phyloP scores from a whole-genome alignment of 2,329 filamentous ascomycete species.

The Cladosporium phlei region DNA sequence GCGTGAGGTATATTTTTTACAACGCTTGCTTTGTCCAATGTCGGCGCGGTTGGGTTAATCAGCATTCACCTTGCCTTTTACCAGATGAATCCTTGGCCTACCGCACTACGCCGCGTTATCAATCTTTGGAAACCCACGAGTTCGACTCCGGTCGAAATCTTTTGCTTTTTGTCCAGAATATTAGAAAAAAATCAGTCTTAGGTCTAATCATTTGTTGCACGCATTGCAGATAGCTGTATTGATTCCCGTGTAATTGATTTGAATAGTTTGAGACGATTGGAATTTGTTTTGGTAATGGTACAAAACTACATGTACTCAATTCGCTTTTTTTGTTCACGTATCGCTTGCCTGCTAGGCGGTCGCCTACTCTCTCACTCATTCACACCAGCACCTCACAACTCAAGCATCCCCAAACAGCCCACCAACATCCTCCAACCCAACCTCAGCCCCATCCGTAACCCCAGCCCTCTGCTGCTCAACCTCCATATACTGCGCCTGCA shows the following conservation, averaged over 20 bases:
- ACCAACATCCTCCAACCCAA: conserved; percentile 40
- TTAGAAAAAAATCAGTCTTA: no score
- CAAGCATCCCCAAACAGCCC: conserved; percentile 39
- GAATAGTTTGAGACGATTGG: no score
- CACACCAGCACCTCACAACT: no score
- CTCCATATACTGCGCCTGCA: conserved; percentile 40
- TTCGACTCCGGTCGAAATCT: conserved; percentile 8
- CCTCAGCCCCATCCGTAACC: conserved; percentile 37
- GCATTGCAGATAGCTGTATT: no score
- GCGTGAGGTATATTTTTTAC: conserved; percentile 11
- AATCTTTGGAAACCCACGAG: conserved; percentile 20
- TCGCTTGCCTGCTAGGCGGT: no score
- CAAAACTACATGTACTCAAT: no score
- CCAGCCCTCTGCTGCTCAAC: conserved; percentile 35
- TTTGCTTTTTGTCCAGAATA: conserved; percentile 2
- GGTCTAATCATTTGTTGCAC: no score
- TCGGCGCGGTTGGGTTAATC: conserved; percentile 29
- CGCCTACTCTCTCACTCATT: no score
- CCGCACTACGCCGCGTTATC: conserved; percentile 26
- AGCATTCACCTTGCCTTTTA: conserved; percentile 34
- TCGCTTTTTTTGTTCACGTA: no score
- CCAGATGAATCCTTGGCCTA: conserved; percentile 32
- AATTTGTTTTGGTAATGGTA: no score
- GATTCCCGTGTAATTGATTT: no score
- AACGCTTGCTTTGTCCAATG: background rate